Percentiles rank a stretch among this genome's conserved stretches.
These are phyloP conservation scores for Solanum paucissectum DNA, from an alignment of 257 asterid genomes.

Conservation along the genomic window DNA sequence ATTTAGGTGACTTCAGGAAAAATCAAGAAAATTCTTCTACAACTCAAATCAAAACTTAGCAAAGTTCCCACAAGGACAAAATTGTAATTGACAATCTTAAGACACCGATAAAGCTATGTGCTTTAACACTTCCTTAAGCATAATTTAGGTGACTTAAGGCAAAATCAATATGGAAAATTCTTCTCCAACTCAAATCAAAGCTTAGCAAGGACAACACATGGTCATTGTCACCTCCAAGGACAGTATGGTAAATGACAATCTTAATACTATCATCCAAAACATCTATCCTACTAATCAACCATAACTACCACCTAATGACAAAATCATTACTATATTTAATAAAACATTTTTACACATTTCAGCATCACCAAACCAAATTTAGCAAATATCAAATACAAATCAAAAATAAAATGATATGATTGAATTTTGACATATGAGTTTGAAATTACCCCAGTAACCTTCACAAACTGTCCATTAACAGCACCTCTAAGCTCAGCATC, in stretches of 20 bases:
- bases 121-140: not conserved
- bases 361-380: not conserved
- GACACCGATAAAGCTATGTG: not conserved
- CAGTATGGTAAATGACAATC: not conserved
- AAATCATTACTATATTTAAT: not conserved
- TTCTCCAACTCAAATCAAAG: not conserved
- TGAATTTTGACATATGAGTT: not conserved
- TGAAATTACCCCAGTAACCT: constrained; percentile 74
- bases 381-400: not conserved
- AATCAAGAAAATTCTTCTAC: not conserved
- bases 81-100: not conserved
- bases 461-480: constrained; percentile 73
- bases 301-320: not conserved
- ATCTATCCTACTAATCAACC: not conserved
- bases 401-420: not conserved
- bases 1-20: not conserved
- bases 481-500: constrained; percentile 80
- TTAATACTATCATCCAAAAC: not conserved
- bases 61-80: not conserved
- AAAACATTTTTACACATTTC: not conserved
- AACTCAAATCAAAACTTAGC: not conserved
- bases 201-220: not conserved
- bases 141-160: not conserved
- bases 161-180: not conserved
- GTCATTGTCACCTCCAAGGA: not conserved